A percentile compares a stretch with the other conserved stretches of the same genome.
These are phyloP conservation scores for Cynara cardunculus DNA, from an alignment of 129 eudicot species.

Conservation along the genomic window DNA sequence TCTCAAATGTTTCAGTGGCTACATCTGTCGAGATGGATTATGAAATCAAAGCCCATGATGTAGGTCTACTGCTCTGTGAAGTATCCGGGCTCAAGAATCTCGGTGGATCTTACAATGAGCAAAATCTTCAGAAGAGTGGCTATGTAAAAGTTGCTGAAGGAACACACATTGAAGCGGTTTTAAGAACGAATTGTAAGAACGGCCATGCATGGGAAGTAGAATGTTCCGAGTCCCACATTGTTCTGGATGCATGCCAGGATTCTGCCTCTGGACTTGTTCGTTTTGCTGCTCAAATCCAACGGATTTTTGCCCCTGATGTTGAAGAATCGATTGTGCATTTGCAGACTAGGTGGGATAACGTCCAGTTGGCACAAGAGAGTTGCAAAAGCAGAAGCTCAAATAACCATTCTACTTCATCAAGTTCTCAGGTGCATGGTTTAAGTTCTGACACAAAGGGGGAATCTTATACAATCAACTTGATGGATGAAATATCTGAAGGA, in stretches of 20 bases:
- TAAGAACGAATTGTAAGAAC: conserved; percentile 47
- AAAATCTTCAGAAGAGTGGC: conserved; percentile 56
- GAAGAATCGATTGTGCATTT: conserved; percentile 80
- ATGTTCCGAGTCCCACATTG: conserved; percentile 63
- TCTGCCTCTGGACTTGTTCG: conserved; percentile 66
- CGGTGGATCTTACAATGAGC: conserved; percentile 39
- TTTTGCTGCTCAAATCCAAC: conserved; percentile 80
- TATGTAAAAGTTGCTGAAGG: conserved; percentile 94
- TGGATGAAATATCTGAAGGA: conserved; percentile 88
- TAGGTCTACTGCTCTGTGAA: conserved; percentile 71
- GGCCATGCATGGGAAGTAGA: conserved; percentile 76
- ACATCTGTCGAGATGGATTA: conserved; percentile 39
- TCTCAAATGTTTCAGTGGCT: conserved; percentile 40
- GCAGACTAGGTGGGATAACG: conserved; percentile 77
- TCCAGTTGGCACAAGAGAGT: conserved; percentile 45
- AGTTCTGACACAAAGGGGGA: conserved; percentile 36
- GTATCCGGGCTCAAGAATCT: conserved; percentile 35
- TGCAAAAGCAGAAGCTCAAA: conserved; percentile 25
- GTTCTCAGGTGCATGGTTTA: too few relatives aligned
- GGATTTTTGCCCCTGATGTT: conserved; percentile 86
- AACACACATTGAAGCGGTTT: conserved; percentile 60
- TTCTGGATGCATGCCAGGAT: conserved; percentile 77
- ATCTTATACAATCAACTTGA: conserved; percentile 37
- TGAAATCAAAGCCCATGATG: conserved; percentile 62
- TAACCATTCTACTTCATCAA: conserved; percentile 30